Percentiles rank a stretch among this genome's conserved stretches.
phyloP scores from a whole-genome alignment of 768 basidiomycete species.

The Lentinus tigrinus region DNA sequence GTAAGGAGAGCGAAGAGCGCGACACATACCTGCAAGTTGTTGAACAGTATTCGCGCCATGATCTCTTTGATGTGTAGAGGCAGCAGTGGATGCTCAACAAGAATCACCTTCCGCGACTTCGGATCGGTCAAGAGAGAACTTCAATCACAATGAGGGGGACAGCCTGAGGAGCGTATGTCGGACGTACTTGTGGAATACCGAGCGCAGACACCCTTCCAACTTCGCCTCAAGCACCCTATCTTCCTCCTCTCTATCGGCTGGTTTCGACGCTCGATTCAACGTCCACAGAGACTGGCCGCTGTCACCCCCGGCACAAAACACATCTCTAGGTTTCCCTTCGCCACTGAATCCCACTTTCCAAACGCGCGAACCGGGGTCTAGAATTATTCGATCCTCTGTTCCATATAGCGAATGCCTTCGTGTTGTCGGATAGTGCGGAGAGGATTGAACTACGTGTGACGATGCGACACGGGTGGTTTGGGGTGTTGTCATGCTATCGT shows the following conservation, averaged over 20 bases:
- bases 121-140: slow-evolving; percentile 94
- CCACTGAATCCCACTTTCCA: slow-evolving; percentile 99
- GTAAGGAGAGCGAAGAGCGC: neutral
- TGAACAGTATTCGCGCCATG: slow-evolving; percentile 83
- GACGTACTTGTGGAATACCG: slow-evolving; percentile 83
- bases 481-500: slow-evolving; percentile 44
- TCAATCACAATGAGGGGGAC: slow-evolving; percentile 17
- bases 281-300: slow-evolving; percentile 56
- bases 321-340: slow-evolving; percentile 85
- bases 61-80: slow-evolving; percentile 87
- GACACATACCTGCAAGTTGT: slow-evolving; percentile 72
- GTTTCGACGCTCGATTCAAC: slow-evolving; percentile 52
- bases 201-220: slow-evolving; percentile 66
- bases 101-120: slow-evolving; percentile 90
- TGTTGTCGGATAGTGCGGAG: slow-evolving; percentile 83
- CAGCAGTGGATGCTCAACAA: slow-evolving; percentile 87
- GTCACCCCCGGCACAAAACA: slow-evolving; percentile 61
- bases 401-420: slow-evolving; percentile 94
- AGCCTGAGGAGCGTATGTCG: neutral
- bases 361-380: slow-evolving; percentile 90
- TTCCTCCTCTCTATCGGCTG: slow-evolving; percentile 65
- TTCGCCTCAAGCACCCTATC: slow-evolving; percentile 68
- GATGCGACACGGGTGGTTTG: slow-evolving; percentile 51
- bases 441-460: slow-evolving; percentile 56
- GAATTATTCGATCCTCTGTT: slow-evolving; percentile 91